Base-by-base conservation (phyloP, 345 rosid genomes). In the Physaria fendleri region DNA sequence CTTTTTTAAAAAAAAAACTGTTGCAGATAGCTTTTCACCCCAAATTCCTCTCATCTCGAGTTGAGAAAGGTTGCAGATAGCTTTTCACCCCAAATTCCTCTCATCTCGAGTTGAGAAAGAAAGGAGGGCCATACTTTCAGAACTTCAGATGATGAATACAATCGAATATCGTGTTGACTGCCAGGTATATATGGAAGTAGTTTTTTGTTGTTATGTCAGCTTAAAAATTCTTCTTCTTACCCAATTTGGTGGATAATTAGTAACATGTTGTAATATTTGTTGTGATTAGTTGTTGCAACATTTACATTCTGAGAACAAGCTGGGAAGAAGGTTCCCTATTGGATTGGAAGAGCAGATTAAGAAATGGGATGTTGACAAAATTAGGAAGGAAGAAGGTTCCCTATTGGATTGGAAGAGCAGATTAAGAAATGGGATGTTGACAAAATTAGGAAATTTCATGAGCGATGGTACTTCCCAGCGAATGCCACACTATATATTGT, bases 21-120 rank as follows among this genome's bases (percentile, higher is more conserved):
- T n/a, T n/a, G n/a, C n/a, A 93, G 97, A 94, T 94, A 41, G 96
- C 99, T 59, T 94, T 94, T 73, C 84, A 87, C 68, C 99, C 96
- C 27, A 82, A 84, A 59, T 94, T 94, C 74, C 96, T 94, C 64
- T 76, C 95, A 62, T 85, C 97, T 62, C 80, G 97, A 68, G 94
- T 94, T 61, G 99, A 94, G 71, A 94, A 94, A 76, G 99, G n/a
- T n/a, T n/a, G n/a, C n/a, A 93, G 97, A 94, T 94, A 41, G 96
- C 99, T 59, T 94, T 94, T 73, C 84, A 87, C 68, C 99, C 96
- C 27, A 82, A 84, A 59, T 94, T 94, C 74, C 96, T 94, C 64
- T 76, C 95, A 62, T 85, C 97, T 62, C 80, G 97, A 68, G 94
- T 94, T 61, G 99, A 94, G 71, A 94, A 94, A 76, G 99, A 94